Evolutionary conservation across 176 grass and related monocot genomes (phyloP), one percentile per base, ranked within the genome.

Genomic region (Olyra latifolia): DNA sequence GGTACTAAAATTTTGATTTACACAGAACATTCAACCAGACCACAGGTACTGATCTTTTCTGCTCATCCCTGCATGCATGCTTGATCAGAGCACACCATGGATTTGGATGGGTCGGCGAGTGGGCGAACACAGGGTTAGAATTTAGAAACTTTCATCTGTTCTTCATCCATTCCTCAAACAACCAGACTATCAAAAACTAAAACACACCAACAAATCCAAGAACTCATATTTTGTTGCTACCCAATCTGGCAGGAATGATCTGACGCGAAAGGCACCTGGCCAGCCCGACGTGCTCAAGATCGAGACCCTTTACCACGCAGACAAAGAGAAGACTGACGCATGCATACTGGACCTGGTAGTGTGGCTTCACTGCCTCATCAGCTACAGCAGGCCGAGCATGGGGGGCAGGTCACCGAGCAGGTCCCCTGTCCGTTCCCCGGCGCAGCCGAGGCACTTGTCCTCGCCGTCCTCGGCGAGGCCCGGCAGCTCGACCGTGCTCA

Each of bases 231-330:
- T 48, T 4, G 10, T 17, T 55, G 7, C 6, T 1, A 29, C 14
- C 62, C 25, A 20, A 62, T 77, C 41, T 35, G 2, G 17, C 89
- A 97, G 94, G 72, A 88, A 49, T 2, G 94, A 87, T 43, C 46
- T 53, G 13, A 77, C 41, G 47, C 77, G 69, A 7, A 91, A 49
- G 35, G 11, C 76, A 38, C n/a, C 66, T 15, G 76, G 76, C 4
- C 87, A 94, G 46, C 69, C 59, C 1, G 81, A 88, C 27, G 39
- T 78, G 54, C 75, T 89, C 43, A 85, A 46, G 88, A 90, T 97
- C n/a, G 87, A 94, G 85, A 97, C 94, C 20, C 87, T 97, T 10
- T 67, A 90, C 62, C 91, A 97, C 45, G 89, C 94, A 4, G 80
- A 92, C 75, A 94, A 85, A 80, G 77, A 56, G 49, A 94, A 80